phyloP scores from a whole-genome alignment of 371 early-diverging fungal genomes.

The Haplosporangium sp. region DNA sequence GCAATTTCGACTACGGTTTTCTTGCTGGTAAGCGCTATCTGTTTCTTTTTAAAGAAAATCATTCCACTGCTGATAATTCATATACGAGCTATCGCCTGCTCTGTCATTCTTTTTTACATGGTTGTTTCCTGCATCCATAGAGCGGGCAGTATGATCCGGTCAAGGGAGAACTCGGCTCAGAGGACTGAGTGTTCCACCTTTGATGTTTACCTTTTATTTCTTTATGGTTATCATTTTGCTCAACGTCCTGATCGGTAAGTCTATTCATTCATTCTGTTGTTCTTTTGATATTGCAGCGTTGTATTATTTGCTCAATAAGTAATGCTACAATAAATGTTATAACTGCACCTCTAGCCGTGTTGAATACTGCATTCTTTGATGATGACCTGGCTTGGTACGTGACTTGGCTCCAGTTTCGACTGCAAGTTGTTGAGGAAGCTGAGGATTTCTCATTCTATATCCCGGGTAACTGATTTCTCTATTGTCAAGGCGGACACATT shows the following conservation, averaged over 20 bases:
- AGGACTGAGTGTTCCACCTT: constrained; percentile 7
- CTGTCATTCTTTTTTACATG: no score
- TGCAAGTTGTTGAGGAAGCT: constrained; percentile 14
- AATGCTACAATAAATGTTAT: no score
- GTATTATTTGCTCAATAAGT: neutral
- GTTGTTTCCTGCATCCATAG: neutral
- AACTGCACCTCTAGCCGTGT: constrained; percentile 1
- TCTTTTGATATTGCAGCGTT: neutral
- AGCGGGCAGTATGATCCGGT: constrained; percentile 20
- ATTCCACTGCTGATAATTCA: no score
- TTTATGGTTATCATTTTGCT: constrained; percentile 23
- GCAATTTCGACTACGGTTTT: constrained; percentile 28
- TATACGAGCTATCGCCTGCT: no score
- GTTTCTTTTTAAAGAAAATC: no score
- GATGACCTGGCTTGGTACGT: constrained; percentile 10
- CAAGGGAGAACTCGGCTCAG: neutral
- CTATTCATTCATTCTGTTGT: neutral
- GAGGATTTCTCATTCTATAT: constrained; percentile 17
- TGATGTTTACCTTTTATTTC: constrained; percentile 23
- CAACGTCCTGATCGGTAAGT: constrained; percentile 29
- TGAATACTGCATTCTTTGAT: constrained; percentile 7
- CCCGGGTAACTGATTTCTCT: constrained; percentile 9
- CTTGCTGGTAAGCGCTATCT: constrained; percentile 22
- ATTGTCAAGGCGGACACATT: no score
- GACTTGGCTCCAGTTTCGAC: constrained; percentile 9